Percentiles rank a stretch among this genome's conserved stretches.
Evolutionary conservation across 148 eudicot species (phyloP).

Genomic region (Rhododendron vialii): DNA sequence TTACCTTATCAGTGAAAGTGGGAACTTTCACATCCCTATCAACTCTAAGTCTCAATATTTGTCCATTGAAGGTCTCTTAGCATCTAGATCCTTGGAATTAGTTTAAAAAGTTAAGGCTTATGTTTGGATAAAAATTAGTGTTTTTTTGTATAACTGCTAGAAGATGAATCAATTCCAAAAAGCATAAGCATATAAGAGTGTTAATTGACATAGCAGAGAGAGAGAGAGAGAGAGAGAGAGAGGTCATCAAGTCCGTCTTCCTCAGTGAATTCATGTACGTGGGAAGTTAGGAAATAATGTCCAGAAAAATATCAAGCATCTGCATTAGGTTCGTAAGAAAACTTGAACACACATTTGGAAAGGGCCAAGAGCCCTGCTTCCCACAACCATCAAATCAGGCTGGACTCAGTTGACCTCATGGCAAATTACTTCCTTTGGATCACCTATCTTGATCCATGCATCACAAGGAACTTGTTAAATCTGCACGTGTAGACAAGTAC

Average conservation of each 20-base stretch:
- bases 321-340: neutral
- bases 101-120: too few species aligned
- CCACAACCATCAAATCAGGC: constrained; percentile 86
- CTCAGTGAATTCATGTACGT: neutral
- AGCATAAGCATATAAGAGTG: neutral
- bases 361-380: constrained; percentile 93
- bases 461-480: constrained; percentile 67
- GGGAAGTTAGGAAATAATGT: neutral
- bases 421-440: constrained; percentile 79
- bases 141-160: neutral
- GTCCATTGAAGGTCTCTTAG: too few species aligned
- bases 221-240: neutral
- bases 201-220: neutral
- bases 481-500: too few species aligned
- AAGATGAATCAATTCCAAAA: neutral
- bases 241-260: neutral
- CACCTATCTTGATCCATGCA: constrained; percentile 85
- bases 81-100: too few species aligned
- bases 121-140: too few species aligned
- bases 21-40: too few species aligned
- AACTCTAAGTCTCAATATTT: too few species aligned
- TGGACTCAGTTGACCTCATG: constrained; percentile 71
- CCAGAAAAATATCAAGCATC: neutral
- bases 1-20: too few species aligned
- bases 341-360: constrained; percentile 61